A percentile compares a stretch with the other conserved stretches of the same genome.
Evolutionary conservation across 352 stramenopile species (phyloP).

Genomic region (Phytophthora pinifolia): DNA sequence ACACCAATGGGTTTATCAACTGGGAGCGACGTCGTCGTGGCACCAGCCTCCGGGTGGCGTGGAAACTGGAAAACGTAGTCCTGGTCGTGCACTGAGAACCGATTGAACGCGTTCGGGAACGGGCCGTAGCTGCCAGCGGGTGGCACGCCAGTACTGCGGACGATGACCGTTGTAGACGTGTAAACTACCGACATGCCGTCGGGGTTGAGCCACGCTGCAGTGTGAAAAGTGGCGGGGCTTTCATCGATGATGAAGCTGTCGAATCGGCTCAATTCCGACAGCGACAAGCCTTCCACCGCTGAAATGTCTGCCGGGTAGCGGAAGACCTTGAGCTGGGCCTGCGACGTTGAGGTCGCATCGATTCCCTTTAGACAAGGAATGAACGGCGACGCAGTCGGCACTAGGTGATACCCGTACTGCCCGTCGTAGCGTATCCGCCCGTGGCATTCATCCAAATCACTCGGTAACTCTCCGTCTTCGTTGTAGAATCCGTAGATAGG

Average conservation of each 20-base stretch:
- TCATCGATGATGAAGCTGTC: slow-evolving; percentile 60
- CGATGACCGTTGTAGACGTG: slow-evolving; percentile 50
- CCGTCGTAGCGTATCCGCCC: slow-evolving; percentile 42
- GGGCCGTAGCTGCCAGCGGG: slow-evolving; percentile 41
- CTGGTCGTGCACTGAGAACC: slow-evolving; percentile 41
- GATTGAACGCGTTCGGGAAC: slow-evolving; percentile 73
- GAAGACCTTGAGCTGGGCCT: slow-evolving; percentile 41
- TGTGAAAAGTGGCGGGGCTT: slow-evolving; percentile 24
- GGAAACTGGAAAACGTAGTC: slow-evolving; percentile 72
- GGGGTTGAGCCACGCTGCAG: slow-evolving; percentile 58
- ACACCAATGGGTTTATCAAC: slow-evolving; percentile 54
- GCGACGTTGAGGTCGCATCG: slow-evolving; percentile 16
- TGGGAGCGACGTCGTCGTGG: slow-evolving; percentile 33
- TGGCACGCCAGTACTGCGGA: slow-evolving; percentile 62
- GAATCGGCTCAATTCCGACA: slow-evolving; percentile 47
- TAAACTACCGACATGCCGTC: slow-evolving; percentile 46
- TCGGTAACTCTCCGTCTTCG: slow-evolving; percentile 41
- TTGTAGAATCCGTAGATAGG: slow-evolving; percentile 57
- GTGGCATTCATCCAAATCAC: slow-evolving; percentile 61
- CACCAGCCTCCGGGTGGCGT: slow-evolving; percentile 32
- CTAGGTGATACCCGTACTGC: slow-evolving; percentile 59
- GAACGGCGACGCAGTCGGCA: slow-evolving; percentile 29
- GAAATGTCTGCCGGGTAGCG: slow-evolving; percentile 47
- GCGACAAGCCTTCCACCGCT: slow-evolving; percentile 48
- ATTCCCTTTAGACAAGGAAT: slow-evolving; percentile 65